Conservation (phyloP, 2,329 filamentous ascomycete species). For the Colletotrichum siamense region DNA sequence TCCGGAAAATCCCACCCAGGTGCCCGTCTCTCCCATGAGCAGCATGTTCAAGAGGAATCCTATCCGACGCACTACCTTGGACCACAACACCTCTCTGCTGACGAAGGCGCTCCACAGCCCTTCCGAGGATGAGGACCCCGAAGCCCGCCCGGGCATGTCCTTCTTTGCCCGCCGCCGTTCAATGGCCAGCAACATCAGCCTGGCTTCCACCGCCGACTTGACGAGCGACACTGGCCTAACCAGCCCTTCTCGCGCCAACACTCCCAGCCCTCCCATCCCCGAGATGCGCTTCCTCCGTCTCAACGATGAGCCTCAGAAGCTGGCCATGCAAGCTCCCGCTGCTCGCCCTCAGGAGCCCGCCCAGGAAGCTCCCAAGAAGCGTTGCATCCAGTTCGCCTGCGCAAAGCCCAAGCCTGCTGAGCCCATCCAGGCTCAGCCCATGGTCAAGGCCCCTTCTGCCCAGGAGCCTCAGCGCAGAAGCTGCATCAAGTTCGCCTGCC, state of each 20-base stretch:
- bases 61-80: slow-evolving; percentile 49
- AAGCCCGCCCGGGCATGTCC: slow-evolving; percentile 39
- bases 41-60: slow-evolving; percentile 53
- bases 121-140: slow-evolving; percentile 60
- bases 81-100: slow-evolving; percentile 79
- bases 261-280: slow-evolving; percentile 84
- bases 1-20: slow-evolving; percentile 62
- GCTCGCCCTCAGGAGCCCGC: slow-evolving; percentile 59
- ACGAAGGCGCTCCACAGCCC: slow-evolving; percentile 81
- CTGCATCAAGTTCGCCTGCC: slow-evolving; percentile 79
- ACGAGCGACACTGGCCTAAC: slow-evolving; percentile 95
- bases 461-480: slow-evolving; percentile 56
- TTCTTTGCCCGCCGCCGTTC: slow-evolving; percentile 60
- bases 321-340: slow-evolving; percentile 58
- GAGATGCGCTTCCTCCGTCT: slow-evolving; percentile 55
- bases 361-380: slow-evolving; percentile 63
- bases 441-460: slow-evolving; percentile 36
- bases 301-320: slow-evolving; percentile 29
- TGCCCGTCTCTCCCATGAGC: slow-evolving; percentile 30
- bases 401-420: slow-evolving; percentile 53
- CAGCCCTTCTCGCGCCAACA: slow-evolving; percentile 85
- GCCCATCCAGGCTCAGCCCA: slow-evolving; percentile 31
- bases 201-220: slow-evolving; percentile 84
- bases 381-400: slow-evolving; percentile 93
- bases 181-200: slow-evolving; percentile 80